phyloP scores from a whole-genome alignment of 345 rosid species.

The Draba incana region DNA sequence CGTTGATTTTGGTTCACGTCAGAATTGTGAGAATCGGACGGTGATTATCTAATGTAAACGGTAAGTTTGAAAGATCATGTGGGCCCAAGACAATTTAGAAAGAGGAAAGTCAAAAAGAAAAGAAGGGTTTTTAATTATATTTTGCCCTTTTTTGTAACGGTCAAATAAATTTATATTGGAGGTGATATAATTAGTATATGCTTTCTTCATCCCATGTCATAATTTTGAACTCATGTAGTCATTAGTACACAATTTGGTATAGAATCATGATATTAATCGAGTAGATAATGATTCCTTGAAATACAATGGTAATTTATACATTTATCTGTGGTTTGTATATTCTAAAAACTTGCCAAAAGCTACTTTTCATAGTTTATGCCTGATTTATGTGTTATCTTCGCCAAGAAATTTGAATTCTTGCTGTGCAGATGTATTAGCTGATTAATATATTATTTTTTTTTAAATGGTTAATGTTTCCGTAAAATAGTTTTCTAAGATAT shows the following conservation, averaged over 20 bases:
- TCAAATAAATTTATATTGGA: slow-evolving; percentile 42
- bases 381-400: background rate
- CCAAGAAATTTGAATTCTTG: background rate
- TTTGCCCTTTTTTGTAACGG: slow-evolving; percentile 36
- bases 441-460: too few relatives aligned
- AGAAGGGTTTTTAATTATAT: background rate
- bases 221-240: slow-evolving; percentile 31
- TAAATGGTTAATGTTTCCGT: too few relatives aligned
- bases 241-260: slow-evolving; percentile 2
- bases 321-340: background rate
- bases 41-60: slow-evolving; percentile 42
- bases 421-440: too few relatives aligned
- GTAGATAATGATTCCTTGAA: slow-evolving; percentile 9
- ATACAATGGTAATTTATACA: background rate
- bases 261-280: slow-evolving; percentile 9
- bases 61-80: slow-evolving; percentile 40
- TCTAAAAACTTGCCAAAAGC: background rate
- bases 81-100: slow-evolving; percentile 21
- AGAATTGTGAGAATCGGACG: slow-evolving; percentile 46
- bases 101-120: slow-evolving; percentile 37
- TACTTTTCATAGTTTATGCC: background rate
- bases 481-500: too few relatives aligned
- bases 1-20: slow-evolving; percentile 35
- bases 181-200: slow-evolving; percentile 13
- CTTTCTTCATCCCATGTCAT: slow-evolving; percentile 32